phyloP scores from a whole-genome alignment of 2,329 filamentous ascomycete species.

The Colletotrichum paranaense region DNA sequence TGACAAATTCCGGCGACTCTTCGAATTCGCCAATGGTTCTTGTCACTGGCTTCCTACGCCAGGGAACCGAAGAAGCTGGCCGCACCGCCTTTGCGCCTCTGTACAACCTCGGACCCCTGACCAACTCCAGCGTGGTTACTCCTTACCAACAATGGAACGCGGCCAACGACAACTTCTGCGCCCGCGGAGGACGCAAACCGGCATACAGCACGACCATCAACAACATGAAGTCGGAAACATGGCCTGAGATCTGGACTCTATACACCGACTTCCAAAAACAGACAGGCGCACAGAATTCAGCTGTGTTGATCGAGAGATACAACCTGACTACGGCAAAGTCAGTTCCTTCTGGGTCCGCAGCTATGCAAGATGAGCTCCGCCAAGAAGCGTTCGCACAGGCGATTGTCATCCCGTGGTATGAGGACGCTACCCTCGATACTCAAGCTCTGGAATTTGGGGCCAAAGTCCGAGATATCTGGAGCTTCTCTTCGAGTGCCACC shows the following conservation, averaged over 20 bases:
- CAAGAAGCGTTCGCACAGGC: conserved; percentile 47
- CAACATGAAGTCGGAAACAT: conserved; percentile 47
- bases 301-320: conserved; percentile 51
- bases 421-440: conserved; percentile 46
- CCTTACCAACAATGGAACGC: conserved; percentile 53
- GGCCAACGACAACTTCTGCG: conserved; percentile 49
- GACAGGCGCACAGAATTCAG: conserved; percentile 44
- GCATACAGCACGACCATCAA: conserved; percentile 48
- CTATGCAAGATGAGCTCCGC: conserved; percentile 46
- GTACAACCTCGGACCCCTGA: conserved; percentile 45
- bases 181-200: conserved; percentile 51
- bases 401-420: conserved; percentile 53
- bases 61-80: conserved; percentile 46
- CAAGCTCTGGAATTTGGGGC: conserved; percentile 47
- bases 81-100: conserved; percentile 48
- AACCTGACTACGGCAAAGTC: conserved; percentile 44
- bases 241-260: conserved; percentile 51
- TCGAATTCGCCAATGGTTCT: conserved; percentile 41
- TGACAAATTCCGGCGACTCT: conserved; percentile 38
- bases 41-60: conserved; percentile 43
- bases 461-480: conserved; percentile 44
- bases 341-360: conserved; percentile 30
- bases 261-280: conserved; percentile 47
- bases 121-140: conserved; percentile 41
- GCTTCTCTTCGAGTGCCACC: conserved; percentile 34